These are phyloP conservation scores for Phaeotremella skinneri DNA, from an alignment of 768 basidiomycete genomes.

Conservation along the genomic window DNA sequence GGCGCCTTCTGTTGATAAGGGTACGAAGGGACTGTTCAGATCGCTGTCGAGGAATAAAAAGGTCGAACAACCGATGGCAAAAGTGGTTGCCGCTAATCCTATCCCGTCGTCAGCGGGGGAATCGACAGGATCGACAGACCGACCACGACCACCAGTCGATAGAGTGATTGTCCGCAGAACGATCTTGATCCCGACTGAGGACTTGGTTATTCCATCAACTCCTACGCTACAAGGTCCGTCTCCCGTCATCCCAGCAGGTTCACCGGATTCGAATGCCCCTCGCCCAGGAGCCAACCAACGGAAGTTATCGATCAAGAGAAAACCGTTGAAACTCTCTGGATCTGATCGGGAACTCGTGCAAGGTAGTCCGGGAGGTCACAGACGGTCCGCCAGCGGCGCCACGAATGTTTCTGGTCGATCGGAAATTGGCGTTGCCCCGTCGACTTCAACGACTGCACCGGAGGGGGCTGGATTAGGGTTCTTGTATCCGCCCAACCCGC, in stretches of 20 bases:
- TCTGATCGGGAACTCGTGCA: constrained; percentile 39
- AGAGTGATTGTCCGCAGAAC: constrained; percentile 18
- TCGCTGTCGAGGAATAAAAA: constrained; percentile 29
- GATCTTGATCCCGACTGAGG: constrained; percentile 20
- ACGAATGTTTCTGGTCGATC: constrained; percentile 1
- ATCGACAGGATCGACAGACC: constrained; percentile 2
- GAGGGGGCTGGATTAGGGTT: constrained; percentile 27
- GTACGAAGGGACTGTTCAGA: constrained; percentile 33
- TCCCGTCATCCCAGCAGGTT: constrained; percentile 7
- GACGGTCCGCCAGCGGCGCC: constrained; percentile 11
- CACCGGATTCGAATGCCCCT: background rate
- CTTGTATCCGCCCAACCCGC: constrained; percentile 20
- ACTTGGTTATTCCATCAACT: constrained; percentile 16
- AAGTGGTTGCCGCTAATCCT: background rate
- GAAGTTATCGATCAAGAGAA: constrained; percentile 42
- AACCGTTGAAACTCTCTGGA: constrained; percentile 36
- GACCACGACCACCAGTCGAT: constrained; percentile 6
- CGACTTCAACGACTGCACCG: background rate
- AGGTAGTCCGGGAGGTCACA: constrained; percentile 16
- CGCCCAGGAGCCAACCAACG: constrained; percentile 7
- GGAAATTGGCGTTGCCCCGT: background rate
- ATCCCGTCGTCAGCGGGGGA: background rate
- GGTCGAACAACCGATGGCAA: background rate
- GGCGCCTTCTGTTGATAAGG: constrained; percentile 8
- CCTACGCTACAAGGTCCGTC: constrained; percentile 4